These are phyloP conservation scores for Mollisia scopiformis DNA, from an alignment of 2,329 filamentous ascomycete species.

Conservation along the genomic window DNA sequence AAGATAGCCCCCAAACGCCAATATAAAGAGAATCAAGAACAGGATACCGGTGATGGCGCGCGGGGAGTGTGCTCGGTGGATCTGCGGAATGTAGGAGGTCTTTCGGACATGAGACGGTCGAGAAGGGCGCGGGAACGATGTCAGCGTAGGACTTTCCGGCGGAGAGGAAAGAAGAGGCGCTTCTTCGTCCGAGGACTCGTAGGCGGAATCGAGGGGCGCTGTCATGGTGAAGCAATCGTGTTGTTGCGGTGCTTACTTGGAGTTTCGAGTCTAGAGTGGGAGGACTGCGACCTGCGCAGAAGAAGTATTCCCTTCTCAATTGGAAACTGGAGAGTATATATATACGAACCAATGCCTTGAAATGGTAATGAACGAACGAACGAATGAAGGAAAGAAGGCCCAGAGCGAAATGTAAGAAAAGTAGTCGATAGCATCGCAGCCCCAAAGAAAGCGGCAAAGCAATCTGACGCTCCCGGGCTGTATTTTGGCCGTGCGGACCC, in stretches of 20 bases:
- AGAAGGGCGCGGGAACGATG: not conserved
- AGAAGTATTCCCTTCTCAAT: not conserved
- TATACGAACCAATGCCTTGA: not conserved
- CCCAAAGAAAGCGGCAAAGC: not conserved
- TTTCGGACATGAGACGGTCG: not conserved
- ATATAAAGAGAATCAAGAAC: constrained; percentile 36
- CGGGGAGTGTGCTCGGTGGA: constrained; percentile 27
- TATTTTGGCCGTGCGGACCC: not conserved
- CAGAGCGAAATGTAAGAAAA: not conserved
- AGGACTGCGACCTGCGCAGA: constrained; percentile 1
- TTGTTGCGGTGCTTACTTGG: not conserved
- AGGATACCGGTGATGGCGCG: constrained; percentile 38
- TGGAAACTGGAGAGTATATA: not conserved
- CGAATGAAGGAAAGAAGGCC: not conserved
- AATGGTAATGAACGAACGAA: not conserved
- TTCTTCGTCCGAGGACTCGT: constrained; percentile 4
- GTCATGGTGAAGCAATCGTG: not conserved
- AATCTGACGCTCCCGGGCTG: too few relatives aligned
- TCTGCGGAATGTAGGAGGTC: constrained; percentile 15
- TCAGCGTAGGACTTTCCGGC: constrained; percentile 5
- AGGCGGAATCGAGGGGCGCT: not conserved
- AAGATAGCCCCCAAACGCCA: constrained; percentile 35
- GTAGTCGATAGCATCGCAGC: not conserved
- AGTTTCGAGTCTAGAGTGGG: not conserved
- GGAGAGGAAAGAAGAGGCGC: constrained; percentile 5